Percentiles rank a stretch among this genome's conserved stretches.
These are phyloP conservation scores for Neltuma alba DNA, from an alignment of 306 rosid species.

Conservation along the genomic window DNA sequence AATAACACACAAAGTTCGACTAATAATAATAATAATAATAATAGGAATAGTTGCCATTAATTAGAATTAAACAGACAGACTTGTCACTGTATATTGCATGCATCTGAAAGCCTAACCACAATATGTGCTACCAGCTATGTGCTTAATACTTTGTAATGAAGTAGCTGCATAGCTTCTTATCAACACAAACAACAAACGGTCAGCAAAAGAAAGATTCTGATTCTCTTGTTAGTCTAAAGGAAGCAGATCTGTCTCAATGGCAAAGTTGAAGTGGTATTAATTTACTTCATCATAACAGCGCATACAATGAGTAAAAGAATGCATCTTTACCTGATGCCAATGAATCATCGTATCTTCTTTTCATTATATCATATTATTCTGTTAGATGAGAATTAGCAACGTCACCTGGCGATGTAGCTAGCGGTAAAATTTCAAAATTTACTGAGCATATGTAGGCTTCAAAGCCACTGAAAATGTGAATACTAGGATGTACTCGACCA, in stretches of 20 bases:
- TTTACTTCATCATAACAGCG: neutral
- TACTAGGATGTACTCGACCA: neutral
- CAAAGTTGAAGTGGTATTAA: neutral
- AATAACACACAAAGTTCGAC: neutral
- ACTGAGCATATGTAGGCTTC: constrained; percentile 18
- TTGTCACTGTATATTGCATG: neutral
- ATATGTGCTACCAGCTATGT: neutral
- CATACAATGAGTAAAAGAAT: neutral
- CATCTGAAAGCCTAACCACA: neutral
- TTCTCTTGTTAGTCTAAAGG: neutral
- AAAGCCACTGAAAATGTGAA: constrained; percentile 5
- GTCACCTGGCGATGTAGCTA: neutral
- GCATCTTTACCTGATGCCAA: neutral
- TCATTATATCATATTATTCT: neutral
- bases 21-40: no score
- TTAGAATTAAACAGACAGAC: neutral
- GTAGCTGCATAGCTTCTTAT: neutral
- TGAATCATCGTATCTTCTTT: neutral
- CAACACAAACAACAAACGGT: neutral
- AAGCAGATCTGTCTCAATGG: neutral
- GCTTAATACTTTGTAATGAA: neutral
- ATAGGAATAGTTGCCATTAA: neutral
- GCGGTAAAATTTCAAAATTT: constrained; percentile 7
- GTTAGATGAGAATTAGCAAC: neutral
- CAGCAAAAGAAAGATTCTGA: neutral